A percentile compares a stretch with the other conserved stretches of the same genome.
These are phyloP conservation scores for Candida bentonensis DNA, from an alignment of 805 yeast species.

Conservation along the genomic window DNA sequence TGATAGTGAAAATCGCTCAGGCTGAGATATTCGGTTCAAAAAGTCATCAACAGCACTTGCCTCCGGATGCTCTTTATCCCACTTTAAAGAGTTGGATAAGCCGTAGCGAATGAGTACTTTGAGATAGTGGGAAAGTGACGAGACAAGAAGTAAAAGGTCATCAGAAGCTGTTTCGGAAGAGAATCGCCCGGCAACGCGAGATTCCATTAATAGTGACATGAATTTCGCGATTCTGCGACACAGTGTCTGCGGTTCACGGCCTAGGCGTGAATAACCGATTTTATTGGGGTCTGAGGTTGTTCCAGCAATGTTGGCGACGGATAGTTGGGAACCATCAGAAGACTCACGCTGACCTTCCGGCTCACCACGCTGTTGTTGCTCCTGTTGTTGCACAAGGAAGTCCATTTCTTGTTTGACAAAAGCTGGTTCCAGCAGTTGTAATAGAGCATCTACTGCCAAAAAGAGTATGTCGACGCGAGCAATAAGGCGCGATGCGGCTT, in stretches of 20 bases:
- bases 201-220: constrained; percentile 54
- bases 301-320: neutral
- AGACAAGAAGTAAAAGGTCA: constrained; percentile 58
- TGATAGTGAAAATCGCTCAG: constrained; percentile 25
- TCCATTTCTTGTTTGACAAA: neutral
- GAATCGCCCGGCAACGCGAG: constrained; percentile 7
- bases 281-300: neutral
- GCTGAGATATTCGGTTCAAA: constrained; percentile 37
- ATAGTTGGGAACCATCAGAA: neutral
- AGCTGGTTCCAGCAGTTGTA: constrained; percentile 14
- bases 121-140: constrained; percentile 85
- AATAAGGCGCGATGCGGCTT: constrained; percentile 58
- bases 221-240: constrained; percentile 86
- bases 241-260: constrained; percentile 64
- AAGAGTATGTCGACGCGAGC: constrained; percentile 65
- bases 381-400: constrained; percentile 5
- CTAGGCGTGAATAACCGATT: constrained; percentile 12
- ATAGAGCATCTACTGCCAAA: constrained; percentile 49
- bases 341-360: neutral
- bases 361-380: constrained; percentile 5
- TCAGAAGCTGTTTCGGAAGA: constrained; percentile 10
- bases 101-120: constrained; percentile 76
- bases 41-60: constrained; percentile 51
- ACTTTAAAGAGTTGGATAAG: constrained; percentile 57
- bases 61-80: constrained; percentile 38